Evolutionary conservation across 306 rosid genomes (phyloP).

Genomic region (Pueraria montana): DNA sequence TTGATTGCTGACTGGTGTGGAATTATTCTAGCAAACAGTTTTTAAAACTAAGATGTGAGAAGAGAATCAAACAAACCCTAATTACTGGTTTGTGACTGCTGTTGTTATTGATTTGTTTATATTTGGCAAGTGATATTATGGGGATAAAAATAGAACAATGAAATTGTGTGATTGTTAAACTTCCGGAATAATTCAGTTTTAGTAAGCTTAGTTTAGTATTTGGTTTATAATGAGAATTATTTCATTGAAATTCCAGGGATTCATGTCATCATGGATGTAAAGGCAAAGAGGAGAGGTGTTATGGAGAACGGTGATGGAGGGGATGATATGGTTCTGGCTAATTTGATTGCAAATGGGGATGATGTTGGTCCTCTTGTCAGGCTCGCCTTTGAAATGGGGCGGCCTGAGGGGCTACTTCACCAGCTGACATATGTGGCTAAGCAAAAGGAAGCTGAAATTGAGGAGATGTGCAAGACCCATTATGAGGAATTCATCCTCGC

Average conservation of each 20-base stretch:
- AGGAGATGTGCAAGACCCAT: constrained; percentile 94
- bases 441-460: constrained; percentile 89
- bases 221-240: constrained; percentile 8
- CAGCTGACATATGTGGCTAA: constrained; percentile 79
- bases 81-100: not conserved
- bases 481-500: constrained; percentile 96
- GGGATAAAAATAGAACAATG: not conserved
- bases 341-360: constrained; percentile 81
- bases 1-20: not conserved
- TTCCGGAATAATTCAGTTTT: constrained; percentile 4
- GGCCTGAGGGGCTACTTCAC: constrained; percentile 79
- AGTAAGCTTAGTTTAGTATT: constrained; percentile 4
- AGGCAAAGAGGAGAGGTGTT: constrained; percentile 68
- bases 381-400: constrained; percentile 86
- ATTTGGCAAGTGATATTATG: not conserved
- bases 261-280: constrained; percentile 63
- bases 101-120: constrained; percentile 29
- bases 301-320: constrained; percentile 75
- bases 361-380: constrained; percentile 93
- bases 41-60: not conserved
- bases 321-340: constrained; percentile 79
- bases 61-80: not conserved
- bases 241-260: constrained; percentile 42
- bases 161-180: not conserved
- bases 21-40: not conserved